Evolutionary conservation across 2,329 filamentous ascomycete genomes (phyloP), one percentile per base, ranked within the genome.

Genomic region (Aspergillus neoniger): DNA sequence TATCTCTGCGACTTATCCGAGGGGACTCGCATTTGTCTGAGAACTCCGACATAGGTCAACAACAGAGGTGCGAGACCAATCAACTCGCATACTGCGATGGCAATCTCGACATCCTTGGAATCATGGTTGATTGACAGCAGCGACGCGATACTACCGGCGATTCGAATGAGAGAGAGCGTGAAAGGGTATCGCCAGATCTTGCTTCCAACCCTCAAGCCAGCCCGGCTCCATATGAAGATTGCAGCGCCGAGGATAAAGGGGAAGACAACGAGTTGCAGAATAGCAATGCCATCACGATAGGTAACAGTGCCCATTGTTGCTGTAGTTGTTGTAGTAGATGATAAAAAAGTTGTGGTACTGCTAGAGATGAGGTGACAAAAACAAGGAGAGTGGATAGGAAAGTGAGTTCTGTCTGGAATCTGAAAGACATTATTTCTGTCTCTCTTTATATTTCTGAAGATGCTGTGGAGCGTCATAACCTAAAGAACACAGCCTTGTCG

Each of bases 261-360:
- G 36, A 72, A 74, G 2, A 67, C 23, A 36, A 71, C 61, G 36
- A 74, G 67, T 57, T 74, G 70, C 5, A 73, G 63, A 52, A 71
- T 70, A 17, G 71, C 71, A n/a, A 74, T 68, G 23, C 69, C 69
- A 50, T 72, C 62, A 14, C 62, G 51, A 52, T 74, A 72, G n/a
- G 58, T 66, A 2, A 74, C 55, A 1, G 44, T 56, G 2, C 63
- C 65, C 69, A 69, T 70, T 23, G 49, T 59, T 17, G 47, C 43
- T 28, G 49, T 49, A 14, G 9, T 9, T 15, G 23, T n/a, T 15
- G 7, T n/a, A 5, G 5, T 21, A 23, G 19, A n/a, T 8, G 32
- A 8, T 19, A n/a, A 8, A 3, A 14, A 32, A 2, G 4, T 12
- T 12, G 36, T 23, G 17, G 14, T 5, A 19, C 10, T 39, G n/a